Percentiles rank a stretch among this genome's conserved stretches.
phyloP scores from a whole-genome alignment of 2,329 filamentous ascomycete genomes.

The Endoconidiophora polonica region DNA sequence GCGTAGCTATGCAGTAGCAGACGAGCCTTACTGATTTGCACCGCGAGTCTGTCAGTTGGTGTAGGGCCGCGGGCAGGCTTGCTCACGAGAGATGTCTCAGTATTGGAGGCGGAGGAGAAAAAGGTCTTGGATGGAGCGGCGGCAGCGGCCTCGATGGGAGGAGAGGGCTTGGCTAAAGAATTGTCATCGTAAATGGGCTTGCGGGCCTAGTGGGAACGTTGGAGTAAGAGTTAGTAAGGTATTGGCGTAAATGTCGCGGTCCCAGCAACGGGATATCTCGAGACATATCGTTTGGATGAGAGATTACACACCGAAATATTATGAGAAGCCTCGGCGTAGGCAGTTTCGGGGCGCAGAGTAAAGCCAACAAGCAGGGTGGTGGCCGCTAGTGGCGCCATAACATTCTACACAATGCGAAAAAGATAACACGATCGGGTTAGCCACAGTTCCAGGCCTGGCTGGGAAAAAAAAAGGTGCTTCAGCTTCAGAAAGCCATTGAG shows the following conservation, averaged over 20 bases:
- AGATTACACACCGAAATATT: constrained; percentile 9
- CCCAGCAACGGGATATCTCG: background rate
- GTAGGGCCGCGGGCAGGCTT: constrained; percentile 39
- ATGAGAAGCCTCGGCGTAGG: constrained; percentile 34
- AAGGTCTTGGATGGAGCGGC: constrained; percentile 18
- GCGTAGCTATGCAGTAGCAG: constrained; percentile 66
- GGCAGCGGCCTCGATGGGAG: constrained; percentile 18
- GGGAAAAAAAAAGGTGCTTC: background rate
- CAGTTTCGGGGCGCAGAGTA: constrained; percentile 30
- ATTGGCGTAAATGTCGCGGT: background rate
- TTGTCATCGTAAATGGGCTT: constrained; percentile 69
- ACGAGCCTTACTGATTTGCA: constrained; percentile 63
- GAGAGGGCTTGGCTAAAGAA: constrained; percentile 15
- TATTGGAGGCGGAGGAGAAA: constrained; percentile 16
- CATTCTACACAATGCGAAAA: constrained; percentile 28
- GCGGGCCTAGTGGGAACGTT: constrained; percentile 16
- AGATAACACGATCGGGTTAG: background rate
- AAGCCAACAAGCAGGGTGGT: constrained; percentile 32
- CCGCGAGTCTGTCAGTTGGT: constrained; percentile 76
- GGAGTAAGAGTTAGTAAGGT: background rate
- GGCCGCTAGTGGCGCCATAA: constrained; percentile 36
- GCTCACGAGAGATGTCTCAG: constrained; percentile 18
- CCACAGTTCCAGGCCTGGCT: background rate
- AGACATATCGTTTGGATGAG: background rate
- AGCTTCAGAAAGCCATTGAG: background rate